These are phyloP conservation scores for Talaromyces proteolyticus DNA, from an alignment of 495 filamentous ascomycete genomes.

Conservation along the genomic window DNA sequence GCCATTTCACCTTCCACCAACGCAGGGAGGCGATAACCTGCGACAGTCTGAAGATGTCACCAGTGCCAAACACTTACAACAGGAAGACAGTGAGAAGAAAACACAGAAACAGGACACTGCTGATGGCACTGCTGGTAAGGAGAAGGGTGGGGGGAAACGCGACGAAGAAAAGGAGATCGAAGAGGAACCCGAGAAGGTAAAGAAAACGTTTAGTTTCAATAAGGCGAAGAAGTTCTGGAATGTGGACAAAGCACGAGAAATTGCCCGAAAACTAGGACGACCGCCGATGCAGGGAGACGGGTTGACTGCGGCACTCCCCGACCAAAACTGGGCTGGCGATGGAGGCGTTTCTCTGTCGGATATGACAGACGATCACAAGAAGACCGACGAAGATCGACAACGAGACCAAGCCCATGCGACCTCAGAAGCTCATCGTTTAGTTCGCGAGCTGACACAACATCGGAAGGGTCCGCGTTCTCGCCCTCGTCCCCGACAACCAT, in stretches of 20 bases:
- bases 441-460: slow-evolving; percentile 14
- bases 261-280: slow-evolving; percentile 1
- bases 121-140: neutral
- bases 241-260: neutral
- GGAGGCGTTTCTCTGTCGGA: slow-evolving; percentile 19
- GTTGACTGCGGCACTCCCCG: neutral
- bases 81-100: neutral
- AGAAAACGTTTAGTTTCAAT: neutral
- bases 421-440: slow-evolving; percentile 17
- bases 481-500: slow-evolving; percentile 1
- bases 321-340: slow-evolving; percentile 16
- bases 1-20: slow-evolving; percentile 5
- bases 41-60: slow-evolving; percentile 3
- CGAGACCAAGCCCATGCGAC: slow-evolving; percentile 9
- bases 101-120: neutral
- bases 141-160: neutral
- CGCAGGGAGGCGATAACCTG: neutral
- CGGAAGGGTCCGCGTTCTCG: neutral
- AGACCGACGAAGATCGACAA: slow-evolving; percentile 22
- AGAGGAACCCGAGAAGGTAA: neutral
- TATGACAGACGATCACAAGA: slow-evolving; percentile 25
- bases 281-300: slow-evolving; percentile 2
- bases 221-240: neutral
- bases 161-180: neutral
- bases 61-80: neutral